Evolutionary conservation across 495 filamentous ascomycete genomes (phyloP), one percentile per base, ranked within the genome.

Genomic region (Thozetella sp.): DNA sequence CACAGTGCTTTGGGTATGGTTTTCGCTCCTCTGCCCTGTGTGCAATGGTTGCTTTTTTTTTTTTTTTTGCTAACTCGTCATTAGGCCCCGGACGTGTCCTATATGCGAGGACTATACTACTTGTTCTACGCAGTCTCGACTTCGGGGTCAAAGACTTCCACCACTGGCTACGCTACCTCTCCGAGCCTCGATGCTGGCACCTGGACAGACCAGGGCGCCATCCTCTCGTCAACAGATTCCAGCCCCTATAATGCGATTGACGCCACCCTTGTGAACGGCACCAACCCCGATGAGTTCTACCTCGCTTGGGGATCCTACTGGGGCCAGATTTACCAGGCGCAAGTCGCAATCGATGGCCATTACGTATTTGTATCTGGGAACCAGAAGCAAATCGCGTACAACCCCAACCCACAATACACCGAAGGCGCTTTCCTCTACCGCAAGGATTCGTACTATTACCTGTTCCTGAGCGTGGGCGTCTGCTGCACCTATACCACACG

Each of bases 291-390:
- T 4, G 77, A 82, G 52, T 82, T 82, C 59, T 48, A 48, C 20
- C 76, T 93, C 40, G 85, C 79, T 56, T 93, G 88, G 46, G 90
- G 90, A 19, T 84, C 80, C 24, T 93, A 88, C 77, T 93, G 89
- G 89, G 69, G 78, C 9, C 86, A 86, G 57, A 76, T 91, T 53
- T 86, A 81, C 74, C 88, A 90, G 67, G 83, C 86, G 9, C 62
- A 76, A 12, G 80, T 91, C 9, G 9, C 43, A n/a, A 20, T 48
- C 10, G 74, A 77, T 72, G 23, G 73, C 74, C 54, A 68, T 57
- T 1, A 50, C 30, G 1, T 25, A 23, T 54, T 25, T 22, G 66
- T 63, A 6, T 71, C 69, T 2, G 61, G 65, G 2, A 62, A 67
- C 12, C 67, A 78, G 17, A 69, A 72, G 40, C 80, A 89, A 53